A percentile compares a stretch with the other conserved stretches of the same genome.
Evolutionary conservation across 2,329 filamentous ascomycete species (phyloP).

Genomic region (Sporothrix schenckii): DNA sequence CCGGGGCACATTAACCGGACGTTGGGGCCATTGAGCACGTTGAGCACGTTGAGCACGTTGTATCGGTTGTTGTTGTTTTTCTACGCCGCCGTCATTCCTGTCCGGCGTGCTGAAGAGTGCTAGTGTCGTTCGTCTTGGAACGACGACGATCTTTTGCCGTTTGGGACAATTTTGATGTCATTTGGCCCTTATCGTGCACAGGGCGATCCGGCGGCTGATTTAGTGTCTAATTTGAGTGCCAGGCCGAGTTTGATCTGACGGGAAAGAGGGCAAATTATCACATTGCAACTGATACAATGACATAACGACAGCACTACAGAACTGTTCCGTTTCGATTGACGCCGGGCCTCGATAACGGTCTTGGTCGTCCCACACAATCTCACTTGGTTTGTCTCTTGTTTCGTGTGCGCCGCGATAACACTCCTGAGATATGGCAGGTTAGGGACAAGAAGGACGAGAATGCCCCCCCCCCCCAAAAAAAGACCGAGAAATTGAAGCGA

Average conservation of each 20-base stretch:
- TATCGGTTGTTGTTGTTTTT: not conserved
- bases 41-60: not conserved
- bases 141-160: slow-evolving; percentile 5
- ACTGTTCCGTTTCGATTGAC: slow-evolving; percentile 2
- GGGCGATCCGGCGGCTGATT: too few species aligned
- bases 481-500: not conserved
- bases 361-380: not conserved
- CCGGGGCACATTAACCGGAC: not conserved
- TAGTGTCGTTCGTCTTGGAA: not conserved
- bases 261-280: not conserved
- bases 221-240: not conserved
- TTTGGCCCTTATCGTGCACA: not conserved
- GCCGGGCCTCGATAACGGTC: slow-evolving; percentile 10
- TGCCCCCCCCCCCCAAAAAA: not conserved
- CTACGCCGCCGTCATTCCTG: slow-evolving; percentile 4
- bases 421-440: not conserved
- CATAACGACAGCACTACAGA: not conserved
- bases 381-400: not conserved
- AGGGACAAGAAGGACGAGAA: not conserved
- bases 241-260: not conserved
- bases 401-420: not conserved
- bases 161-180: not conserved
- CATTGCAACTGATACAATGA: not conserved
- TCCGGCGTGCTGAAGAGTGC: not conserved
- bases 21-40: slow-evolving; percentile 4